Evolutionary conservation across 352 stramenopile genomes (phyloP).

Genomic region (Phytophthora palmivora): DNA sequence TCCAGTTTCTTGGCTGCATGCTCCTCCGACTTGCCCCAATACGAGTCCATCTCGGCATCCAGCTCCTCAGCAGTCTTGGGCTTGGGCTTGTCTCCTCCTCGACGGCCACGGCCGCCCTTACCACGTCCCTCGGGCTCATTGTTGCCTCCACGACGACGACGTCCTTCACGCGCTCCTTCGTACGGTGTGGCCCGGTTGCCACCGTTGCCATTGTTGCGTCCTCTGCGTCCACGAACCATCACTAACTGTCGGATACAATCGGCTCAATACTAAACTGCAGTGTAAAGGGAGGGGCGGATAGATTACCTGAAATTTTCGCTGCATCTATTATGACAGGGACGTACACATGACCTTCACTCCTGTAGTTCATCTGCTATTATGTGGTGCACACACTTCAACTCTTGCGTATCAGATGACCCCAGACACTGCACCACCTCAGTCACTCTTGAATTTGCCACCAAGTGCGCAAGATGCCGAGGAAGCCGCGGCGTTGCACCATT

Average conservation of each 20-base stretch:
- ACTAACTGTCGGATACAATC: constrained; percentile 3
- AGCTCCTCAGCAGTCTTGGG: constrained; percentile 80
- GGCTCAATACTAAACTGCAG: constrained; percentile 21
- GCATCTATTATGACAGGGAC: constrained; percentile 3
- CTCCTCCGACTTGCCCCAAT: constrained; percentile 89
- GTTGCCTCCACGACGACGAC: constrained; percentile 35
- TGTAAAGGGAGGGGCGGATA: constrained; percentile 5
- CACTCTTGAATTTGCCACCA: constrained; percentile 15
- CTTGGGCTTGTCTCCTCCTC: constrained; percentile 62
- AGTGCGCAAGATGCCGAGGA: constrained; percentile 16
- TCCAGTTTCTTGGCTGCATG: constrained; percentile 87
- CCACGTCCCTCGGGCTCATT: constrained; percentile 25
- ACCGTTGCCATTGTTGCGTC: constrained; percentile 28
- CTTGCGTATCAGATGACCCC: constrained; percentile 8
- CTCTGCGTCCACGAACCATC: constrained; percentile 53
- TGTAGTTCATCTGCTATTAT: constrained; percentile 1
- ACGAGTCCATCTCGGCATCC: constrained; percentile 87
- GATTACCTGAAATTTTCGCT: constrained; percentile 20
- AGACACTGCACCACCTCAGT: background rate
- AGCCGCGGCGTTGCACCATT: constrained; percentile 4
- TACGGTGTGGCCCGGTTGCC: constrained; percentile 52
- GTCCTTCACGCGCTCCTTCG: constrained; percentile 41
- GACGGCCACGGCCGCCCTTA: constrained; percentile 33
- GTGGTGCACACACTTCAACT: constrained; percentile 5
- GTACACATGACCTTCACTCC: constrained; percentile 16